These are phyloP conservation scores for Xylaria sp. DNA, from an alignment of 2,329 filamentous ascomycete genomes.

Conservation along the genomic window DNA sequence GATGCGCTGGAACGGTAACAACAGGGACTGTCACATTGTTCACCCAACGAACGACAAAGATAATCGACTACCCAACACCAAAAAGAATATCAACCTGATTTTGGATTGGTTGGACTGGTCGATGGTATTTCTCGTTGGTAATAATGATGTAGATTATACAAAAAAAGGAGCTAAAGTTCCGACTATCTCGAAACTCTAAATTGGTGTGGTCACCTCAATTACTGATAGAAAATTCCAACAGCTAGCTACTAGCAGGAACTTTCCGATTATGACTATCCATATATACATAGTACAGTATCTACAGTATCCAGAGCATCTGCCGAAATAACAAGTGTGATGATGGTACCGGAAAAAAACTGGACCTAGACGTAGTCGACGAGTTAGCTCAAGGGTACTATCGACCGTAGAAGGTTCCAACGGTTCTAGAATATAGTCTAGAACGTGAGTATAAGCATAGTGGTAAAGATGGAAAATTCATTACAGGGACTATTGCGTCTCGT, in stretches of 20 bases:
- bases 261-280: too few relatives aligned
- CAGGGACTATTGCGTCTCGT: not conserved
- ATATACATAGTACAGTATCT: too few relatives aligned
- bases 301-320: not conserved
- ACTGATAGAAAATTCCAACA: not conserved
- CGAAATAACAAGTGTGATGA: not conserved
- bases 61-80: not conserved
- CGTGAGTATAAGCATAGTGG: conserved; percentile 1
- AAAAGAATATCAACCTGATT: conserved; percentile 5
- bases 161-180: conserved; percentile 6
- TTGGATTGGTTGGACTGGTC: not conserved
- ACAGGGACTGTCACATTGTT: conserved; percentile 21
- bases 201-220: not conserved
- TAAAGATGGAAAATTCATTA: conserved; percentile 1
- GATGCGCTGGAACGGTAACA: conserved; percentile 35
- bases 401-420: not conserved
- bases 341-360: not conserved
- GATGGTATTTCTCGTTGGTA: conserved; percentile 5
- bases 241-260: not conserved
- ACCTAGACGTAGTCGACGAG: conserved; percentile 2
- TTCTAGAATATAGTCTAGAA: conserved; percentile 3
- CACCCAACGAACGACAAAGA: not conserved
- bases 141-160: conserved; percentile 13
- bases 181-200: conserved; percentile 20
- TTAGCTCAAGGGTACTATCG: conserved; percentile 9